These are phyloP conservation scores for Aspergillus piperis DNA, from an alignment of 2,329 filamentous ascomycete genomes.

Conservation along the genomic window DNA sequence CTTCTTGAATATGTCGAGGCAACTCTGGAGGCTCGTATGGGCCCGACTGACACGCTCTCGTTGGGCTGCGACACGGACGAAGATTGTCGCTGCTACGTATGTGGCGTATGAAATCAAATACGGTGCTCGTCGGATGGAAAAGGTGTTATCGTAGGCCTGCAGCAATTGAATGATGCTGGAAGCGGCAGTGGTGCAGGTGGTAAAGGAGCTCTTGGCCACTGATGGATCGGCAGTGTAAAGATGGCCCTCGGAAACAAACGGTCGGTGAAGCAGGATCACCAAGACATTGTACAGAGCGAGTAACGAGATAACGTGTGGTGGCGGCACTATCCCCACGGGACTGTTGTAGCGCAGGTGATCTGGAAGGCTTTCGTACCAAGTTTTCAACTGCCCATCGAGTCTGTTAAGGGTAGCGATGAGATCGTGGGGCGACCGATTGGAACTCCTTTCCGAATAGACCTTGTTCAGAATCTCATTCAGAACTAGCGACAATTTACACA, in stretches of 20 bases:
- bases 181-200: constrained; percentile 51
- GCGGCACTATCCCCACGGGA: too few relatives aligned
- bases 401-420: not conserved
- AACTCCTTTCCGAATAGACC: not conserved
- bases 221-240: constrained; percentile 42
- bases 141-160: constrained; percentile 48
- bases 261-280: constrained; percentile 56
- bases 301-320: too few relatives aligned
- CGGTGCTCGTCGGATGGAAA: constrained; percentile 51
- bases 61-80: constrained; percentile 54
- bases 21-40: too few relatives aligned
- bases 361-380: too few relatives aligned
- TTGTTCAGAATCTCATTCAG: not conserved
- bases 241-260: constrained; percentile 48
- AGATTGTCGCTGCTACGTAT: constrained; percentile 57
- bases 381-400: not conserved
- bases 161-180: constrained; percentile 49
- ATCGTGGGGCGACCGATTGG: not conserved
- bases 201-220: constrained; percentile 21
- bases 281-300: constrained; percentile 54
- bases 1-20: too few relatives aligned
- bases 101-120: constrained; percentile 58
- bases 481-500: constrained; percentile 49
- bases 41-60: too few relatives aligned
- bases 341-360: too few relatives aligned